Evolutionary conservation across 495 filamentous ascomycete species (phyloP).

Genomic region (Lepraria neglecta): DNA sequence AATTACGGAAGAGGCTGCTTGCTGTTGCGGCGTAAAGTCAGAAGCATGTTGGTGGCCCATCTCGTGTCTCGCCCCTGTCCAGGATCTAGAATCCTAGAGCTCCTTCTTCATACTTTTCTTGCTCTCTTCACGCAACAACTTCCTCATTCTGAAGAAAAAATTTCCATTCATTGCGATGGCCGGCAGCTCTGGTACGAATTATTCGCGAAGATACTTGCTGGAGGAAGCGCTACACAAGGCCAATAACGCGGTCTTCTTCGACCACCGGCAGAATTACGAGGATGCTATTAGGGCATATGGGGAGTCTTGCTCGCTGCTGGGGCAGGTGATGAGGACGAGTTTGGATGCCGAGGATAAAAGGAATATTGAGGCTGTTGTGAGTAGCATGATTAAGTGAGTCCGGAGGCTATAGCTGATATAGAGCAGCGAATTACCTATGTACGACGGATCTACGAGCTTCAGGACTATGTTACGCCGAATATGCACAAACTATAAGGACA

Average conservation of each 20-base stretch:
- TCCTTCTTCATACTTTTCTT: neutral
- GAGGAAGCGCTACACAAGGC: constrained; percentile 16
- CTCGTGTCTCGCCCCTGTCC: neutral
- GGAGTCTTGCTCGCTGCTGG: constrained; percentile 9
- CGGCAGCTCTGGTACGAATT: neutral
- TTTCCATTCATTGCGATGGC: constrained; percentile 3
- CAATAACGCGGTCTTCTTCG: constrained; percentile 14
- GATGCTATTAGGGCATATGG: constrained; percentile 15
- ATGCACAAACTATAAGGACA: neutral
- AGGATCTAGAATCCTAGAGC: neutral
- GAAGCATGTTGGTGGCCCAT: neutral
- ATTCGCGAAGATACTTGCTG: neutral
- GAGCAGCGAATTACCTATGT: constrained; percentile 16
- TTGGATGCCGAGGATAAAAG: neutral
- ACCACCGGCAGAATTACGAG: constrained; percentile 1
- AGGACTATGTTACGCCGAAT: constrained; percentile 2
- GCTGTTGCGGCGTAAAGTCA: neutral
- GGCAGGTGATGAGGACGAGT: constrained; percentile 15
- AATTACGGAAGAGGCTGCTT: neutral
- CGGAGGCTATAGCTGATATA: no score
- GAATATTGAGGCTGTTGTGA: constrained; percentile 16
- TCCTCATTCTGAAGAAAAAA: neutral
- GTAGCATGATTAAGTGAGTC: neutral
- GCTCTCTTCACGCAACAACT: no score
- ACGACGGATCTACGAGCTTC: constrained; percentile 15